Base-by-base conservation (phyloP, 2,329 filamentous ascomycete species). In the Passalora sequoiae region DNA sequence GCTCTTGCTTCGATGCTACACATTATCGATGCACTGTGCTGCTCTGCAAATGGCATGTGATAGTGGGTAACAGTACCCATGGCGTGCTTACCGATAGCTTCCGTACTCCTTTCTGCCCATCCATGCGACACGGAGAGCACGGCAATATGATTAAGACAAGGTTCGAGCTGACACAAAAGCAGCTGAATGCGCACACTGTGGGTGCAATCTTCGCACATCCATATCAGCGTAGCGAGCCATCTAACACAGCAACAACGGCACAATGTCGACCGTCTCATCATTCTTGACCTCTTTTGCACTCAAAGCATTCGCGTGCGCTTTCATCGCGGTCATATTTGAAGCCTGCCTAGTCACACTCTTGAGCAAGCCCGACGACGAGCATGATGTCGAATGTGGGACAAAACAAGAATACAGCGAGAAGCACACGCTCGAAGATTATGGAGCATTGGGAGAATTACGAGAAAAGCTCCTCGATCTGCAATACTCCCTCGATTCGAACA, bases 201-300 rank as follows among this genome's bases (percentile, higher is more conserved):
- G n/a, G n/a, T n/a, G n/a, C n/a, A n/a, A n/a, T n/a, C n/a, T n/a
- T n/a, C n/a, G n/a, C n/a, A n/a, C n/a, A n/a, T n/a, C n/a, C n/a
- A n/a, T n/a, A n/a, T n/a, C n/a, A n/a, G n/a, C n/a, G n/a, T n/a
- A n/a, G n/a, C n/a, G n/a, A n/a, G n/a, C n/a, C n/a, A n/a, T n/a
- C n/a, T n/a, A n/a, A n/a, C n/a, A n/a, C n/a, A n/a, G n/a, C n/a
- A n/a, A n/a, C n/a, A 6, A 12, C 17, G 15, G 3, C 19, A 8
- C 9, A 22, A 36, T 24, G 33, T 20, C 19, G 16, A 36, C 20
- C 8, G 15, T 36, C 7, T 3, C 33, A 24, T 36, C 33, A 2
- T 40, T 25, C 27, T 22, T 40, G 20, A 21, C 29, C 20, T 40
- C 29, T 16, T 40, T 40, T 24, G 27, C 28, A n/a, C 19, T 40